Base-by-base conservation (phyloP, 805 yeast genomes). In the Priceomyces medius region DNA sequence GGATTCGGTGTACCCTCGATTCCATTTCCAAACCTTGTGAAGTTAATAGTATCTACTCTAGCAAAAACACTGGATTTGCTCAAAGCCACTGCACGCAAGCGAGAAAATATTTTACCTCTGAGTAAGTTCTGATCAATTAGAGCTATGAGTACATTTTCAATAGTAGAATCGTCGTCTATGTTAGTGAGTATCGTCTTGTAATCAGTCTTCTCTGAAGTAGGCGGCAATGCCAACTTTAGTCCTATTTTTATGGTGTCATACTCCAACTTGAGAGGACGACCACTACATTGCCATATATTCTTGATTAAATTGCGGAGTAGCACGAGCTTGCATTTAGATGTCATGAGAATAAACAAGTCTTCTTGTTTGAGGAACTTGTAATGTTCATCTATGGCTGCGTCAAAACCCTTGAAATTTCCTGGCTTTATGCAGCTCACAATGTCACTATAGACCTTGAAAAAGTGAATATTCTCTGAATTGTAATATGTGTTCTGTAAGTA, bases 121-220 rank as follows among this genome's bases (percentile, higher is more conserved):
- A 81, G 49, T 13, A 79, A 53, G 41, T 74, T 77, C 42, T 76
- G 77, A 45, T 77, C 83, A 31, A 77, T 72, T n/a, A 81, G 50
- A 2, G 77, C 59, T 10, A 76, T 63, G 35, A 79, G 55, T 6
- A 80, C 49, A 39, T 77, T 79, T 44, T 80, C 84, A 8, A 73
- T 66, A 28, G 73, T 60, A 10, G 51, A 37, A 44, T 76, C 79
- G 31, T 68, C 63, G n/a, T 62, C 36, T 13, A 37, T 29, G 10
- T 34, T 35, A 9, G 37, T 38, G 16, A 37, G 31, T 17, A 49
- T 37, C 12, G 43, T 35, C 17, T 28, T 17, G 18, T 23, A 31
- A 9, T 28, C 35, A 6, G 29, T 12, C 2, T 20, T 10, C 2
- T 20, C 18, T 12, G 33, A 12, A 7, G n/a, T 28, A 1, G 16